These are phyloP conservation scores for Ogataea saltuana DNA, from an alignment of 805 yeast species.

Conservation along the genomic window DNA sequence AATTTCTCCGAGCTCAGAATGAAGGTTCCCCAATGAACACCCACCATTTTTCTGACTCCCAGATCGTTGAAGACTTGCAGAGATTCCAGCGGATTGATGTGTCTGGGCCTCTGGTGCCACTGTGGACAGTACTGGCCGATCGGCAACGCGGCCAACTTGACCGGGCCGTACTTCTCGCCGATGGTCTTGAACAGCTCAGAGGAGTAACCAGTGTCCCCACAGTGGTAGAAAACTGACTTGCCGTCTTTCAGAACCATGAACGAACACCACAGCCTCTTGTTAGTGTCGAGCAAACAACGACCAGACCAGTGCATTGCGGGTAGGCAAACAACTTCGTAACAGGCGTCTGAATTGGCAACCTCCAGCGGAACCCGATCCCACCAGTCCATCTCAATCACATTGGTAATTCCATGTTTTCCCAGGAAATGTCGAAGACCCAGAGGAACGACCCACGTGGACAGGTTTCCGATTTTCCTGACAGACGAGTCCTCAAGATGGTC, in stretches of 20 bases:
- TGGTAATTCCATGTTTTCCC: constrained; percentile 56
- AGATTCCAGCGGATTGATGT: constrained; percentile 80
- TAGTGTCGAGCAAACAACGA: constrained; percentile 74
- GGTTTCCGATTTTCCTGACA: constrained; percentile 55
- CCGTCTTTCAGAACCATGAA: constrained; percentile 68
- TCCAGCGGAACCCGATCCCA: constrained; percentile 68
- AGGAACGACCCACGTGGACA: constrained; percentile 83
- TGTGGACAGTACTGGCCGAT: constrained; percentile 95
- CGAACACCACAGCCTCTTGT: constrained; percentile 86
- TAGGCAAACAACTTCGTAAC: constrained; percentile 79
- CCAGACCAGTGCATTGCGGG: constrained; percentile 99
- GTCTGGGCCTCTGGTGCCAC: constrained; percentile 92
- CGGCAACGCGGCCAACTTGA: constrained; percentile 72
- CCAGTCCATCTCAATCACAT: constrained; percentile 84
- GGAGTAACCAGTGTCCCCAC: constrained; percentile 95
- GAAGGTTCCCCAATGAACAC: constrained; percentile 97
- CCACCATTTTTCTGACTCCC: constrained; percentile 63
- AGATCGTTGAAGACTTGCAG: constrained; percentile 64
- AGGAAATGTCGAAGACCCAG: constrained; percentile 67
- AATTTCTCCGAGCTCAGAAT: constrained; percentile 85
- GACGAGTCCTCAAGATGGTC: constrained; percentile 81
- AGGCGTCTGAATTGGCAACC: constrained; percentile 37
- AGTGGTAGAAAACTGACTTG: constrained; percentile 78
- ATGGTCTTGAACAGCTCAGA: constrained; percentile 69
- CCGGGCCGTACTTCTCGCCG: constrained; percentile 62